A percentile compares a stretch with the other conserved stretches of the same genome.
Evolutionary conservation across 2,329 filamentous ascomycete species (phyloP).

Genomic region (Colletotrichum phormii): DNA sequence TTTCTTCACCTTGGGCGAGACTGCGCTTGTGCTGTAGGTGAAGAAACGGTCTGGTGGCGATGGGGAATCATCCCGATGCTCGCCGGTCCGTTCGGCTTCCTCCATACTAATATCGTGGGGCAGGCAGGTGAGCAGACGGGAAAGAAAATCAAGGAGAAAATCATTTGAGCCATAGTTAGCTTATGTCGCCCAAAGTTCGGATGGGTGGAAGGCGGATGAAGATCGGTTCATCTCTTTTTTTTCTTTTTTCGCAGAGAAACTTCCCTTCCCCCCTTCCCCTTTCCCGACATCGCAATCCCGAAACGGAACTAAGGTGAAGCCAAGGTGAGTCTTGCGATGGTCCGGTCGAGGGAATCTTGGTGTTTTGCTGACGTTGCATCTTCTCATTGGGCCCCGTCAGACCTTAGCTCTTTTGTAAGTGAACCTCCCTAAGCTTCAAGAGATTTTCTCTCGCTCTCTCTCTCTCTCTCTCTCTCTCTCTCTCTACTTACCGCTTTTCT

Average conservation of each 20-base stretch:
- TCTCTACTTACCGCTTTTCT: not conserved
- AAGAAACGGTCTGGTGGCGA: not conserved
- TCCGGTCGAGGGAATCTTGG: not conserved
- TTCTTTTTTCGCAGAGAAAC: not conserved
- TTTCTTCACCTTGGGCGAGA: not conserved
- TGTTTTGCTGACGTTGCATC: conserved; percentile 18
- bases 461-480: no score
- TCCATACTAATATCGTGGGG: not conserved
- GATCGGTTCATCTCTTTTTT: conserved; percentile 10
- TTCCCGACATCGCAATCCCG: not conserved
- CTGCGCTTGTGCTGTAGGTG: conserved; percentile 1
- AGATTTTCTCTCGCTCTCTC: not conserved
- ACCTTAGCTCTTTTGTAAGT: not conserved
- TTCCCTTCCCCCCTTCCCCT: not conserved
- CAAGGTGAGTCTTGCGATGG: conserved; percentile 3
- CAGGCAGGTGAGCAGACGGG: conserved; percentile 2
- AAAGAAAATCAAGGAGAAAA: not conserved
- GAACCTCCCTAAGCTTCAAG: not conserved
- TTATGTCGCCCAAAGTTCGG: not conserved
- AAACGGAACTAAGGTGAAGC: conserved; percentile 16
- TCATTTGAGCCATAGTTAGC: not conserved
- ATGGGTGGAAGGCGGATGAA: not conserved
- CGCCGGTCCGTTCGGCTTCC: not conserved
- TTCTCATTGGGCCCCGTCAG: not conserved
- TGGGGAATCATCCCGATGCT: not conserved